Percentiles rank a stretch among this genome's conserved stretches.
phyloP scores from a whole-genome alignment of 2,329 filamentous ascomycete genomes.

The Trichoderma pleuroti region DNA sequence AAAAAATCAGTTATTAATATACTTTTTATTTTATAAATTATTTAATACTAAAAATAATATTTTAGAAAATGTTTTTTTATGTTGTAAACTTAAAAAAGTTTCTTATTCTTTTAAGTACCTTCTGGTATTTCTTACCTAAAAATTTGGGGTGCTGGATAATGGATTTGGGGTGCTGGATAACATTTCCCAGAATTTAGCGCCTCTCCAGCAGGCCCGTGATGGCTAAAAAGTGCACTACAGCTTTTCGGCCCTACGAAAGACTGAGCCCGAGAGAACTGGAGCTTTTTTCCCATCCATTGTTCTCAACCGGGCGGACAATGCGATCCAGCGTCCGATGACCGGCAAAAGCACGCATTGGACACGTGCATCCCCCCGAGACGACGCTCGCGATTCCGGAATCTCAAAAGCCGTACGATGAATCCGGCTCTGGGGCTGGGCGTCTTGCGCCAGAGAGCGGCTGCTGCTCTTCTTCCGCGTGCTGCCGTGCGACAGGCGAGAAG shows the following conservation, averaged over 20 bases:
- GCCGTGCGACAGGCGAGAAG: constrained; percentile 9
- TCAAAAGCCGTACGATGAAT: background rate
- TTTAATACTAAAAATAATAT: no score
- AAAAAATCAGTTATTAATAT: no score
- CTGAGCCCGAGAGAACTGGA: background rate
- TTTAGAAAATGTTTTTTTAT: no score
- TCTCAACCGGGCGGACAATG: background rate
- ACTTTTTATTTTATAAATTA: no score
- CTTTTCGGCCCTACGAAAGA: background rate
- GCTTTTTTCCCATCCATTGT: background rate
- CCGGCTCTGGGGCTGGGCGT: background rate
- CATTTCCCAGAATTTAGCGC: background rate
- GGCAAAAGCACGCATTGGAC: background rate
- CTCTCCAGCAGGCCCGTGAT: background rate
- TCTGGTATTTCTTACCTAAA: no score
- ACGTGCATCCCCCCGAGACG: background rate
- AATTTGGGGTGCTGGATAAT: no score
- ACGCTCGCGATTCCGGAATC: background rate
- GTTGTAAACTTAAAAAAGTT: no score
- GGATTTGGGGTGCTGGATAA: no score
- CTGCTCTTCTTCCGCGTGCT: background rate
- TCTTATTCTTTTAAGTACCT: no score
- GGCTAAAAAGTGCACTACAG: background rate
- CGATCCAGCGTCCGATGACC: background rate
- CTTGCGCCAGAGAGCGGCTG: background rate